Evolutionary conservation across 345 rosid genomes (phyloP).

Genomic region (Acer saccharum): DNA sequence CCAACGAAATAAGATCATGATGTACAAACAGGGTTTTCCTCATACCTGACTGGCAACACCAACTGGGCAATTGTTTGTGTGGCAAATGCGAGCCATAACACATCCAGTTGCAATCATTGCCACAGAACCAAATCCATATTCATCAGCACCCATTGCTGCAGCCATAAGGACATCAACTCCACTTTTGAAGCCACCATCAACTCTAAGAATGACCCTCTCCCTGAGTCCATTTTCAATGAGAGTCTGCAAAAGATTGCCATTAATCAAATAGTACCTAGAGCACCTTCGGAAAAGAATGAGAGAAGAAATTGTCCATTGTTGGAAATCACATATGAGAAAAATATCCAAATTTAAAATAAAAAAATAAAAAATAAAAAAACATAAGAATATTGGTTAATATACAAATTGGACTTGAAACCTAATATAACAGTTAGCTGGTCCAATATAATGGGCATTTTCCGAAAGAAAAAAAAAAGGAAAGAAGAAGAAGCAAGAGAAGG

Average conservation of each 20-base stretch:
- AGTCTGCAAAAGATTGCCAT: conserved; percentile 55
- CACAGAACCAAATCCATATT: conserved; percentile 97
- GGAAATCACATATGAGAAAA: neutral
- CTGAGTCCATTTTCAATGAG: conserved; percentile 92
- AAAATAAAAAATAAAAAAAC: too few relatives aligned
- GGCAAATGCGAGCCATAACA: conserved; percentile 99
- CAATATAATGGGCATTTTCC: neutral
- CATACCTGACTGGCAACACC: conserved; percentile 98
- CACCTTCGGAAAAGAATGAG: conserved; percentile 10
- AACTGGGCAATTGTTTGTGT: conserved; percentile 98
- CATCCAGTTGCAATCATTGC: conserved; percentile 99
- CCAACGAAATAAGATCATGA: conserved; percentile 18
- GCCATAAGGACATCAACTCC: conserved; percentile 98
- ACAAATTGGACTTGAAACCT: neutral
- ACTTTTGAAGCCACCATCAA: conserved; percentile 95
- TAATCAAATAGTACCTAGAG: conserved; percentile 18
- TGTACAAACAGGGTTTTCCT: conserved; percentile 13
- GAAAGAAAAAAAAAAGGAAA: neutral
- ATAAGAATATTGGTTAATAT: neutral
- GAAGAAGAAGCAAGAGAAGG: neutral
- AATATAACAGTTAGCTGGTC: neutral
- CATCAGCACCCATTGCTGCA: conserved; percentile 97
- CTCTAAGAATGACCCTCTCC: conserved; percentile 94
- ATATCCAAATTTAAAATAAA: neutral
- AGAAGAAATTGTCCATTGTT: conserved; percentile 3